Base-by-base conservation (phyloP, 345 rosid species). In the Eucalyptus regnans region DNA sequence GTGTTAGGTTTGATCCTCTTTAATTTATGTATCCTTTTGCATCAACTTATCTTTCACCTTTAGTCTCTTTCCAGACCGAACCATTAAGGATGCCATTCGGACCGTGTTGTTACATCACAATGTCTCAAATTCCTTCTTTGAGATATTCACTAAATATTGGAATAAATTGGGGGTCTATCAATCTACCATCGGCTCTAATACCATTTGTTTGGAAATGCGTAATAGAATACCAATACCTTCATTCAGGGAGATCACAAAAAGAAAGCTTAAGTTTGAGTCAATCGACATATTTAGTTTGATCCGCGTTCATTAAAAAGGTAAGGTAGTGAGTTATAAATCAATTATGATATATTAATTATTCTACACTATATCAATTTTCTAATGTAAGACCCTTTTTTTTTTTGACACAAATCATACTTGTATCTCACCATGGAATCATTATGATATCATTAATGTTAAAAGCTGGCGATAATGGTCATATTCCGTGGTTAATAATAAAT, bases 181-280 rank as follows among this genome's bases (percentile, higher is more conserved):
- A 56, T 23, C 29, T 56, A 56, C 13, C 29, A 56, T 56, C 29
- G 29, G 6, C 29, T 56, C 6, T 23, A 23, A 56, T 56, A 56
- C 29, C 11, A 56, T 22, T 56, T 23, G 29, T 56, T 56, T 56
- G 62, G 29, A 23, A 56, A 13, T 22, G 13, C 29, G 0, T 25
- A 23, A 23, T 0, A 23, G 0, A 56, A 56, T 23, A 3, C 29
- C 29, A 9, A 56, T 23, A 23, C 13, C 1, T 56, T 56, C 13
- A 56, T 56, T 23, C 0, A 0, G 12, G 29, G 12, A 9, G 29
- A 23, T 56, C 1, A 1, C 12, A 9, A 1, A 56, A 12, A 56
- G 29, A 56, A 3, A 56, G 29, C 6, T 22, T 56, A 56, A 56
- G 62, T 56, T 0, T 1, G 12, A 56, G 13, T 12, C 1, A 23